Evolutionary conservation across 2,329 filamentous ascomycete species (phyloP).

Genomic region (Colletotrichum sojae): DNA sequence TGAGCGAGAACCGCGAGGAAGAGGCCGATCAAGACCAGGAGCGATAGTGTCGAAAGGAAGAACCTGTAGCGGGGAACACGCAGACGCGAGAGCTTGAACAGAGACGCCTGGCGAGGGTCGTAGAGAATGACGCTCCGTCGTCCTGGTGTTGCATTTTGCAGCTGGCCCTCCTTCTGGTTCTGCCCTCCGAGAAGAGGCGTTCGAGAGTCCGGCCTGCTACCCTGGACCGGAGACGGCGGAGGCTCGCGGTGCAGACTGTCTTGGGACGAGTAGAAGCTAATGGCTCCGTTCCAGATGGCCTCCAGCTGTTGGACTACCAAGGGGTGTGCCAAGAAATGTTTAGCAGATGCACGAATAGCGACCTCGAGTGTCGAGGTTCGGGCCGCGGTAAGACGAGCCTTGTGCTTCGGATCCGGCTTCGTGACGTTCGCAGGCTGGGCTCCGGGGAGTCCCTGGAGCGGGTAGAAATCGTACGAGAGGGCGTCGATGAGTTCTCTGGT

Average conservation of each 20-base stretch:
- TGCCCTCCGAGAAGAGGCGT: conserved; percentile 66
- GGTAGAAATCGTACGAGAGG: conserved; percentile 94
- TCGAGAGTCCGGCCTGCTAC: conserved; percentile 57
- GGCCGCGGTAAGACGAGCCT: conserved; percentile 71
- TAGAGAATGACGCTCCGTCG: conserved; percentile 88
- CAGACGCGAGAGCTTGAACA: conserved; percentile 91
- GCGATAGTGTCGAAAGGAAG: conserved; percentile 88
- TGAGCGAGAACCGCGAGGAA: conserved; percentile 86
- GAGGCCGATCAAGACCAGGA: conserved; percentile 85
- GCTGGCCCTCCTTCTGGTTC: conserved; percentile 48
- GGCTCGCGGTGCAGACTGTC: conserved; percentile 83
- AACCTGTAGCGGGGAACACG: conserved; percentile 93
- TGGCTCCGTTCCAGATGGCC: conserved; percentile 95
- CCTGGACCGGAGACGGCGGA: conserved; percentile 47
- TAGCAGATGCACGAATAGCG: conserved; percentile 91
- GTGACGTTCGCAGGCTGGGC: conserved; percentile 55
- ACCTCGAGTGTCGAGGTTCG: conserved; percentile 93
- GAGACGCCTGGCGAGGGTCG: conserved; percentile 88
- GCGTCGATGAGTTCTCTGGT: conserved; percentile 94
- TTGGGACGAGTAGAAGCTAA: conserved; percentile 92
- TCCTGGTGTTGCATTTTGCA: conserved; percentile 54
- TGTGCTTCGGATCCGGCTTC: conserved; percentile 55
- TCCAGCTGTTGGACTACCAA: conserved; percentile 95
- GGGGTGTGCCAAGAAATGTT: conserved; percentile 92
- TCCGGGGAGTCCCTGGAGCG: conserved; percentile 82